Conservation (phyloP, 108 stramenopile species). For the Mediolabrus comicus region DNA sequence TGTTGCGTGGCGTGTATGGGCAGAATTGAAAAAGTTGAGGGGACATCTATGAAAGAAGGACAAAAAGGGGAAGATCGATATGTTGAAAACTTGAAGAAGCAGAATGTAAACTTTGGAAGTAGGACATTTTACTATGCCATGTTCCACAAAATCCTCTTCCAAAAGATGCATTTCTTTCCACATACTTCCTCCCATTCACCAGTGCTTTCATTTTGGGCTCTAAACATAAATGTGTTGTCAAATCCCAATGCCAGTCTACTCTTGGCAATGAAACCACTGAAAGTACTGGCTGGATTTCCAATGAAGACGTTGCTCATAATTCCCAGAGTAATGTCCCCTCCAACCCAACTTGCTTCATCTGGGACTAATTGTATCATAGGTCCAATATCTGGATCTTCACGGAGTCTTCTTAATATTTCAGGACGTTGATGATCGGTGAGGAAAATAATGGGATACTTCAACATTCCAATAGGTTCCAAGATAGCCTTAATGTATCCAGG, state of each 20-base stretch:
- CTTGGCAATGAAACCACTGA: constrained; percentile 49
- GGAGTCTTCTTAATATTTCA: constrained; percentile 17
- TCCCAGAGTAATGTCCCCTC: constrained; percentile 38
- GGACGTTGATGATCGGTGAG: constrained; percentile 29
- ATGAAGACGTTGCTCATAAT: constrained; percentile 33
- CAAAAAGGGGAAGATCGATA: not conserved
- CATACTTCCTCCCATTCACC: constrained; percentile 33
- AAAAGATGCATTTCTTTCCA: constrained; percentile 26
- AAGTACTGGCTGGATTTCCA: constrained; percentile 36
- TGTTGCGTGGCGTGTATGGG: not conserved
- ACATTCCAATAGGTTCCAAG: constrained; percentile 31
- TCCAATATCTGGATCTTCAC: constrained; percentile 36
- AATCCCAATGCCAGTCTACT: constrained; percentile 23
- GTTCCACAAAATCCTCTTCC: constrained; percentile 18
- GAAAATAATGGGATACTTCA: constrained; percentile 35
- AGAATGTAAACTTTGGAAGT: not conserved
- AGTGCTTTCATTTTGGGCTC: constrained; percentile 1
- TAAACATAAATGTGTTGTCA: constrained; percentile 22
- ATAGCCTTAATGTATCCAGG: constrained; percentile 44
- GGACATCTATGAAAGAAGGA: too few species aligned
- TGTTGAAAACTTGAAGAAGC: constrained; percentile 14
- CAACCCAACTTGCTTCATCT: constrained; percentile 37
- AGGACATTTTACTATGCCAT: constrained; percentile 6
- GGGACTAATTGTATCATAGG: constrained; percentile 31
- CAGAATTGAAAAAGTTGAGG: constrained; percentile 5